Percentiles rank a stretch among this genome's conserved stretches.
These are phyloP conservation scores for Trichoderma koningiopsis DNA, from an alignment of 2,329 filamentous ascomycete species.

Conservation along the genomic window DNA sequence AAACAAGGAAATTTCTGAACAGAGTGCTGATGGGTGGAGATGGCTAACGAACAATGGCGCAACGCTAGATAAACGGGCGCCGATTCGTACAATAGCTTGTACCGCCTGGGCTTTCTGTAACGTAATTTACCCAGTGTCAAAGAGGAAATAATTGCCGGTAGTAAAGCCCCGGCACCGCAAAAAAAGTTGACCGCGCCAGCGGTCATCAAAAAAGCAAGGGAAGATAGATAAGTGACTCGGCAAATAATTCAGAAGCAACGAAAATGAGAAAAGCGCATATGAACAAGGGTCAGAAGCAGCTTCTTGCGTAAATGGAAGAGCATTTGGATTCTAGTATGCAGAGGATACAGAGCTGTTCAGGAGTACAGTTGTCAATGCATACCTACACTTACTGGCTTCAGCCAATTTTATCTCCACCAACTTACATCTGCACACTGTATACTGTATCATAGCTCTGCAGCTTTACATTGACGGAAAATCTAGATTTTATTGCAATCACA, in stretches of 20 bases:
- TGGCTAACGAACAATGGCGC: background rate
- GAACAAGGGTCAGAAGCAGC: background rate
- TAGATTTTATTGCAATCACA: background rate
- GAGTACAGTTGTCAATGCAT: too few relatives aligned
- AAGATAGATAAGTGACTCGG: background rate
- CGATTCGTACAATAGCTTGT: background rate
- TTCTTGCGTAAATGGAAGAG: background rate
- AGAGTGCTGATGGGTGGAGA: background rate
- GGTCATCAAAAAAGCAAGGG: background rate
- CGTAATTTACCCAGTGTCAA: background rate
- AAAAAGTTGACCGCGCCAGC: background rate
- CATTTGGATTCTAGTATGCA: background rate
- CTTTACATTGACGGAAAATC: background rate
- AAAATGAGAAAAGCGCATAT: background rate
- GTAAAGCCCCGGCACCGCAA: background rate
- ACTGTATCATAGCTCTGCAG: background rate
- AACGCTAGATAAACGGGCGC: background rate
- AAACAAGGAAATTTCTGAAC: background rate
- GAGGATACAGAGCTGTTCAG: background rate
- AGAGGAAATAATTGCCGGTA: background rate
- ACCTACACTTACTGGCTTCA: too few relatives aligned
- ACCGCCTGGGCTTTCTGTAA: background rate
- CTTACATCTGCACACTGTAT: background rate
- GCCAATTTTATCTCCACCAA: background rate
- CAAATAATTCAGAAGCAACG: background rate